These are phyloP conservation scores for Tilletia setariae DNA, from an alignment of 1,284 basidiomycete species.

Conservation along the genomic window DNA sequence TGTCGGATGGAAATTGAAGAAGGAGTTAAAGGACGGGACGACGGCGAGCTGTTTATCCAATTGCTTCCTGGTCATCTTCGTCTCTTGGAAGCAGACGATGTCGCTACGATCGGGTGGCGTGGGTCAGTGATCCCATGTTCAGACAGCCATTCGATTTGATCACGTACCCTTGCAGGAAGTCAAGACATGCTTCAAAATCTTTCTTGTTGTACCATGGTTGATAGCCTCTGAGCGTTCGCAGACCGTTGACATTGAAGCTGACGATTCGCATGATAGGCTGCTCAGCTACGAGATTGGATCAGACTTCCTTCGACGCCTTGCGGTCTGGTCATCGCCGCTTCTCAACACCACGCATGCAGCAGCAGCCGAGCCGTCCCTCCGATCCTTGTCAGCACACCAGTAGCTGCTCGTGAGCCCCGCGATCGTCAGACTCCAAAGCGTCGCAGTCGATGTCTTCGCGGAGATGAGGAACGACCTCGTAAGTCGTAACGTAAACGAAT, in stretches of 20 bases:
- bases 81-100: slow-evolving; percentile 52
- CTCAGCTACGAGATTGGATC: background rate
- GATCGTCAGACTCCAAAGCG: no score
- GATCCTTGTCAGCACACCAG: no score
- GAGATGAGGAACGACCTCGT: no score
- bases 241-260: slow-evolving; percentile 53
- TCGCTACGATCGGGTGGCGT: slow-evolving; percentile 36
- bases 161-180: slow-evolving; percentile 18
- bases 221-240: slow-evolving; percentile 48
- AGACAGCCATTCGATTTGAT: no score
- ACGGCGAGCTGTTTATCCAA: slow-evolving; percentile 31
- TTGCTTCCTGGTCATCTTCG: slow-evolving; percentile 50
- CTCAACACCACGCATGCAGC: no score
- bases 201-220: slow-evolving; percentile 47
- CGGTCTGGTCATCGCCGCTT: no score
- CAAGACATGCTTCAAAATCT: slow-evolving; percentile 47
- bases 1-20: slow-evolving; percentile 48
- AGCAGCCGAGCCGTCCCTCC: no score
- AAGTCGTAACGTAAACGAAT: no score
- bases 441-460: no score
- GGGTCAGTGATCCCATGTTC: background rate
- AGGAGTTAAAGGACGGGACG: slow-evolving; percentile 42
- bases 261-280: slow-evolving; percentile 36
- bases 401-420: no score
- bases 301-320: background rate